Evolutionary conservation across 441 rosid genomes (phyloP), one percentile per base, ranked within the genome.

Genomic region (Euphorbia schlechtendalii): DNA sequence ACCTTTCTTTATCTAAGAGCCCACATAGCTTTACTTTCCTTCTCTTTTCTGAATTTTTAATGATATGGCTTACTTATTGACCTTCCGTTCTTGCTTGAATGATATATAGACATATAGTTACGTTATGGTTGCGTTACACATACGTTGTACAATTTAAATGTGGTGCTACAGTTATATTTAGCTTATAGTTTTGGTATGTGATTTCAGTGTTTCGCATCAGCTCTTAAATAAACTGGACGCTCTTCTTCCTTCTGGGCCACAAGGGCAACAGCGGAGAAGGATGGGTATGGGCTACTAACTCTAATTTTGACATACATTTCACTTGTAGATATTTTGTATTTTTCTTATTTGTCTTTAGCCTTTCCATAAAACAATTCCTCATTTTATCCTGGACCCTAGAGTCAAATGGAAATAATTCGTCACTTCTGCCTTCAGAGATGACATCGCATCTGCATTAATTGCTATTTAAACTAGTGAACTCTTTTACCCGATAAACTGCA

Each of bases 181-280:
- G 43, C 43, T 55, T 55, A 32, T 14, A 51, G 11, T 32, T 48
- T 49, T 57, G 52, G 14, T 7, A 18, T 56, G 22, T 70, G 63
- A 55, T 21, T 83, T 75, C 84, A 94, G 98, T 8, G 77, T 84
- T 64, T 91, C 94, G 13, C 78, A 40, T 65, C 11, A 15, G 59
- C 71, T 94, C 56, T 68, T 89, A 59, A 52, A 22, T 74, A 96
- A 94, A 68, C 81, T 94, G 64, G 96, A 90, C 76, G 62, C 84
- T 55, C 77, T 86, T 48, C 76, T 85, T 72, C 92, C 92, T 49
- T 75, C 92, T 75, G 98, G 88, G 70, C 82, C 85, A 64, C 74
- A 85, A 2, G 94, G 92, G 34, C 96, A 86, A 69, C 96, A 82
- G 68, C 85, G 94, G 24, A 84, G 92, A 80, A 88, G 84, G 74